These are phyloP conservation scores for Globisporangium nagaii DNA, from an alignment of 352 stramenopile genomes.

Conservation along the genomic window DNA sequence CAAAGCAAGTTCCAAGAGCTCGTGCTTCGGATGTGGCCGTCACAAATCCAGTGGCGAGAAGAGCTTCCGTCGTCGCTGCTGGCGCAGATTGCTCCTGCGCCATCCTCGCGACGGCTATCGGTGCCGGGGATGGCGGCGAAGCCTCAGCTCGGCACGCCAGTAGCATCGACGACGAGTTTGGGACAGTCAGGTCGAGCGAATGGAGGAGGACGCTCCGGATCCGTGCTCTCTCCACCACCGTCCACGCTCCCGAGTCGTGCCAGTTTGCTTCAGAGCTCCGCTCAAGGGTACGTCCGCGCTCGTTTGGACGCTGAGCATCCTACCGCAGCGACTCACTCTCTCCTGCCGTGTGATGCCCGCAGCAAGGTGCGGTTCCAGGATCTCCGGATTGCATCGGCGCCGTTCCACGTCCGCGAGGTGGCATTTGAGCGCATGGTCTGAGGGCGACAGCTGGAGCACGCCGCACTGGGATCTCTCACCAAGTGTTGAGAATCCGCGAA, in stretches of 20 bases:
- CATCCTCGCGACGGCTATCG: neutral
- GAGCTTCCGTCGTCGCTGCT: conserved; percentile 32
- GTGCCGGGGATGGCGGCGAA: neutral
- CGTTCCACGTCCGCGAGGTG: conserved; percentile 69
- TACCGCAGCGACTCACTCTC: too few relatives aligned
- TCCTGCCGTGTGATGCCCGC: neutral
- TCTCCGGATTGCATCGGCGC: conserved; percentile 37
- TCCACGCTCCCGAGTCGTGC: conserved; percentile 18
- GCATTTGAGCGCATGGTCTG: conserved; percentile 56
- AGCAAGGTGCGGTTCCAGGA: conserved; percentile 60
- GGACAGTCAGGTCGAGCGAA: neutral
- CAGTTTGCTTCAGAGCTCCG: conserved; percentile 37
- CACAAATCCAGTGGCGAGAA: conserved; percentile 51
- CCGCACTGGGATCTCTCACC: too few relatives aligned
- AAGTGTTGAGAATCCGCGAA: too few relatives aligned
- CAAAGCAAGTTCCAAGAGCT: conserved; percentile 60
- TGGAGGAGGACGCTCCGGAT: neutral
- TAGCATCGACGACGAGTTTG: neutral
- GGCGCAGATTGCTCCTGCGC: conserved; percentile 5
- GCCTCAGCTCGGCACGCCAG: neutral
- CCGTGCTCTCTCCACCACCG: neutral
- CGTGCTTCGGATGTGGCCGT: conserved; percentile 75
- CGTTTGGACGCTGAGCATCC: too few relatives aligned
- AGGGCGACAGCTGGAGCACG: neutral
- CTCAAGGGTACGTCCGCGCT: conserved; percentile 55